Evolutionary conservation across 352 stramenopile genomes (phyloP), one percentile per base, ranked within the genome.

Genomic region (Pythium biforme): DNA sequence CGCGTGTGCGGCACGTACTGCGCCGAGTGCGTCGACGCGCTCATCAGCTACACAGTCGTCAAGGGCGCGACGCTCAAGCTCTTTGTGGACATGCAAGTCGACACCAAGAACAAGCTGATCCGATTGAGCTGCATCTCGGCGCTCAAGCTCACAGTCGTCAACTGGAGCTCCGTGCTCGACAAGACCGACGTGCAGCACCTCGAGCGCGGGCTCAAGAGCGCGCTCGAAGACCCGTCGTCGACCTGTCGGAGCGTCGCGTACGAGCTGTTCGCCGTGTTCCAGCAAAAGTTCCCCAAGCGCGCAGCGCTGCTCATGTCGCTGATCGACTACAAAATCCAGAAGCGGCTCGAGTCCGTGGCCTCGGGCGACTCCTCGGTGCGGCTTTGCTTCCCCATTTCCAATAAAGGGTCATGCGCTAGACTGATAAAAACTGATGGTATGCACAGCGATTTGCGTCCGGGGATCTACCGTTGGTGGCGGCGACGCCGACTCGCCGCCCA

Each of bases 71-170:
- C 79, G 46, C 68, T 94, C 62, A 74, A 81, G 48, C 75, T 86
- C 20, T 85, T 93, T 52, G 81, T 90, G 20, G 83, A 93, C 43
- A 83, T 80, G 54, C 60, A 89, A 41, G 64, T 88, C 19, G 81
- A 91, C 45, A 91, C 72, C 70, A 93, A 92, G 68, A 93, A 88
- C 72, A 91, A 92, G 50, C 67, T 81, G 61, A 92, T 94, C 58
- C 83, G 86, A 23, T 66, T 86, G 19, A 83, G 75, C 68, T 94
- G 86, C 60, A 83, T 93, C 69, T 77, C 70, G 27, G 77, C 78
- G 66, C 55, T 93, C 19, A 78, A 73, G 19, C 74, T 77, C 29
- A 67, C 69, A 15, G 68, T 92, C 17, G 58, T 70, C 19, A 63
- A 76, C 17, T 94, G 86, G 86, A 94, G 82, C 69, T 56, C 74